Evolutionary conservation across 306 rosid genomes (phyloP).

Genomic region (Myrica gale): DNA sequence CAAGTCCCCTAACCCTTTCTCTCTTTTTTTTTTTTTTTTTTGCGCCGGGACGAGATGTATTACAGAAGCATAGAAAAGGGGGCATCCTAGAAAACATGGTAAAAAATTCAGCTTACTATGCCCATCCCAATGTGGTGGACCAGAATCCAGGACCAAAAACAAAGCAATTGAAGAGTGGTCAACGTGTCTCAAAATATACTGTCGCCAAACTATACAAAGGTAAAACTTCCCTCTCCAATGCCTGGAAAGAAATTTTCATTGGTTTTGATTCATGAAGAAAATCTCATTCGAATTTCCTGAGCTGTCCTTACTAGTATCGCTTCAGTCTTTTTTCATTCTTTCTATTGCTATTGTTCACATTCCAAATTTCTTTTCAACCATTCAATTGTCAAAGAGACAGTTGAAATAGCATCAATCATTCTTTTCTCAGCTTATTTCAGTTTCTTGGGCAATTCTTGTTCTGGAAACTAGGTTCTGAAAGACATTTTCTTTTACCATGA

Average conservation of each 20-base stretch:
- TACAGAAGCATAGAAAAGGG: not conserved
- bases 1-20: constrained; percentile 5
- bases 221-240: not conserved
- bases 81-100: not conserved
- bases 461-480: not conserved
- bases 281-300: not conserved
- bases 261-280: not conserved
- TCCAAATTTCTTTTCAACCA: not conserved
- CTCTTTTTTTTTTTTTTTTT: not conserved
- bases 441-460: not conserved
- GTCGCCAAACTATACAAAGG: not conserved
- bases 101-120: not conserved
- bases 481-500: not conserved
- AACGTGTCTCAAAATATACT: constrained; percentile 4
- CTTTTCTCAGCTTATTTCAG: constrained; percentile 1
- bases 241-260: not conserved
- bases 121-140: constrained; percentile 3
- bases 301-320: not conserved
- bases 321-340: not conserved
- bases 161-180: constrained; percentile 3
- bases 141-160: constrained; percentile 3
- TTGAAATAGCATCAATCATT: not conserved
- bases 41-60: not conserved
- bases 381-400: not conserved
- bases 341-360: constrained; percentile 6